These are phyloP conservation scores for Crithidia acanthocephali DNA, from an alignment of 208 protist genomes.

Conservation along the genomic window DNA sequence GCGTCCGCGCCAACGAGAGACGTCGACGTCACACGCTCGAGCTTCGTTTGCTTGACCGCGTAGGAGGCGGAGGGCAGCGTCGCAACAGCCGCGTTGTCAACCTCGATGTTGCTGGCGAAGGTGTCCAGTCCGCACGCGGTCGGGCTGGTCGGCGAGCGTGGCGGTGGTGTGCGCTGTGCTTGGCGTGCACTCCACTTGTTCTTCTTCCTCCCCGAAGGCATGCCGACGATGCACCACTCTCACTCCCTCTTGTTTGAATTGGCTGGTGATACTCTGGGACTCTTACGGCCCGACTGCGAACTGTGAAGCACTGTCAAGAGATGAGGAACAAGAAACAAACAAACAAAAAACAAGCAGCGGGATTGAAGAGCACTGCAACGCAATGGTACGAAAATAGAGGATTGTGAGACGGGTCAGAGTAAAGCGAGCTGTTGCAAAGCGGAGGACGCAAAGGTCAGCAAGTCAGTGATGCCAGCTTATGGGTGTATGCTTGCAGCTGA, in stretches of 20 bases:
- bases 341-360: neutral
- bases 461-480: too few species aligned
- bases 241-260: neutral
- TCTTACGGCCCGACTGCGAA: neutral
- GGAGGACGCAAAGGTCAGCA: too few species aligned
- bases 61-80: neutral
- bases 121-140: neutral
- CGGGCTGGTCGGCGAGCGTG: neutral
- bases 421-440: neutral
- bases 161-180: neutral
- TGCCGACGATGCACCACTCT: neutral
- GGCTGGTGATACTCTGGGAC: neutral
- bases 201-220: slow-evolving; percentile 8
- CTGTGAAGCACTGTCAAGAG: neutral
- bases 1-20: slow-evolving; percentile 24
- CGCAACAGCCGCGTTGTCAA: neutral
- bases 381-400: too few species aligned
- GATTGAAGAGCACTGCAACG: neutral
- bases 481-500: too few species aligned
- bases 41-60: neutral
- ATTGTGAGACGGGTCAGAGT: neutral
- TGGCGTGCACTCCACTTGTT: slow-evolving; percentile 16
- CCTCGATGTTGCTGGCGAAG: neutral
- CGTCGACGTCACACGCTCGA: slow-evolving; percentile 12
- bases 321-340: neutral